Evolutionary conservation across 2,329 filamentous ascomycete genomes (phyloP), one percentile per base, ranked within the genome.

Genomic region (Penicillium sp.): DNA sequence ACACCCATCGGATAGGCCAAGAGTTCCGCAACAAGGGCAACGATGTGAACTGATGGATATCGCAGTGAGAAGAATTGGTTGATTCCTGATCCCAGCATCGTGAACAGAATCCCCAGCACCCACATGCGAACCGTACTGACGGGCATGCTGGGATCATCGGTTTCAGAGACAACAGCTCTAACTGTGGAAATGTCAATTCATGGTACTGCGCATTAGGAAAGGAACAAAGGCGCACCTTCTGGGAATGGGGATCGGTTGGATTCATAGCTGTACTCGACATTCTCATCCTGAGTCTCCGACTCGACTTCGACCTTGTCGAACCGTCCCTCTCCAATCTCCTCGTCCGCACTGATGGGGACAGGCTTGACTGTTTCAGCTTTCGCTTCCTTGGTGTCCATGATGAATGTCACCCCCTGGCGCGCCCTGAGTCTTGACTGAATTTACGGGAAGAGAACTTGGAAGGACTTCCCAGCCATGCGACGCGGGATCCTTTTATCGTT

Each of bases 31-130:
- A 81, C 78, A 16, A 80, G 70, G 0, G 77, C 76, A 6, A 78
- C 76, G 47, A 81, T 80, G 52, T 74, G 74, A 4, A 80, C 75
- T 6, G 75, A 74, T 0, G 79, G 78, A 56, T 80, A 79, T n/a
- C 78, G 73, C 37, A 80, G 70, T 4, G 73, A 74, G 68, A 80
- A 81, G 65, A 80, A 80, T 53, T 79, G 77, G 58, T 80, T 80
- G 49, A 80, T 76, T 4, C 76, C 78, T 7, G 78, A 75, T 6
- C 78, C 78, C n/a, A 81, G 53, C 10, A 80, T 76, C n/a, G 66
- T 64, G 42, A 67, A 66, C 11, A 78, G 65, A 31, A 81, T 70
- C 0, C 78, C 78, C 0, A 81, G 67, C 4, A 78, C 52, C 79
- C 79, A 81, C 58, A 76, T 79, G 29, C 68, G 67, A 23, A 72